Conservation (phyloP, 2,329 filamentous ascomycete species). For the Pseudofabraea citricarpa region DNA sequence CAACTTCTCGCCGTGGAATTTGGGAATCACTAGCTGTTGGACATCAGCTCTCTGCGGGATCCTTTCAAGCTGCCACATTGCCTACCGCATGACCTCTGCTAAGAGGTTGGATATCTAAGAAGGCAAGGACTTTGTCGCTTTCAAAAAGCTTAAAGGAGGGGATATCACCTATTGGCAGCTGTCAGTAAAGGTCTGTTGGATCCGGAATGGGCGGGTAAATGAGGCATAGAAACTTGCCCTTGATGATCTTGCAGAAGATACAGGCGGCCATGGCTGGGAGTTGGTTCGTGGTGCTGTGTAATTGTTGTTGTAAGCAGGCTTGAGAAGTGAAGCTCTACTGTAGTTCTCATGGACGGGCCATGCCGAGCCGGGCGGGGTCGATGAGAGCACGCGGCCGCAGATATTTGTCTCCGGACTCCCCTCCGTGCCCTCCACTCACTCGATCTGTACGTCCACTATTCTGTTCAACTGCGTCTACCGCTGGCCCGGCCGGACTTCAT, state of each 20-base stretch:
- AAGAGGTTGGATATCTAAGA: conserved; percentile 91
- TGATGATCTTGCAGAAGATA: conserved; percentile 98
- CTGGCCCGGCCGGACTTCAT: no score
- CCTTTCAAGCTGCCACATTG: conserved; percentile 5
- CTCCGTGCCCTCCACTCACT: no score
- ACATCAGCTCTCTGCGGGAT: neutral
- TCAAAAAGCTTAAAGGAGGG: conserved; percentile 96
- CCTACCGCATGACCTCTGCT: conserved; percentile 84
- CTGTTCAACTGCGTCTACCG: no score
- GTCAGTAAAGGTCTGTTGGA: conserved; percentile 5
- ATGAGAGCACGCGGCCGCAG: no score
- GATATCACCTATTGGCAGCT: conserved; percentile 76
- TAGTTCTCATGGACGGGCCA: no score
- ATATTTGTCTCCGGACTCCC: no score
- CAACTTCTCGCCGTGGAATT: conserved; percentile 88
- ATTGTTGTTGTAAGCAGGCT: no score
- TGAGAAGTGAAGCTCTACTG: no score
- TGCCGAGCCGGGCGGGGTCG: no score
- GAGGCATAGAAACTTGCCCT: conserved; percentile 49
- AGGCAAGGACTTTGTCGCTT: conserved; percentile 87
- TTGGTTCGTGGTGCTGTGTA: no score
- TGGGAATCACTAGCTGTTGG: conserved; percentile 81
- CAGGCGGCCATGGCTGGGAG: conserved; percentile 71
- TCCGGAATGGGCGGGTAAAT: conserved; percentile 9
- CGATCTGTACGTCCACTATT: no score